Conservation (phyloP, 2,329 filamentous ascomycete species). For the Botrytis deweyae region DNA sequence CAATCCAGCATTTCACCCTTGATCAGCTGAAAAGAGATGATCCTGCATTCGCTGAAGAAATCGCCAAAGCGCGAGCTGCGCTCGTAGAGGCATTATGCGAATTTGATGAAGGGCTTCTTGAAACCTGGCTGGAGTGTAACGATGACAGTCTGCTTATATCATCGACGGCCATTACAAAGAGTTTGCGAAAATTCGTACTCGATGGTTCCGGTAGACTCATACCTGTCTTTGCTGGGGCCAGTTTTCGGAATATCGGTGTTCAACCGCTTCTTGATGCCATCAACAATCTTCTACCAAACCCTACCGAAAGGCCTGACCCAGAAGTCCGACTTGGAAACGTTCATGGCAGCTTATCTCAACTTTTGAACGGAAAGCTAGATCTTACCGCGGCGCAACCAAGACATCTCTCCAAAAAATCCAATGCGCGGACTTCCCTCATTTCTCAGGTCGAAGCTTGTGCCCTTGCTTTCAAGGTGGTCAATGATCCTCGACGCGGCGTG, state of each 20-base stretch:
- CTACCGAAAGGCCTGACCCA: slow-evolving; percentile 74
- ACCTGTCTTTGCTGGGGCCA: slow-evolving; percentile 87
- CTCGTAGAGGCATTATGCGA: slow-evolving; percentile 85
- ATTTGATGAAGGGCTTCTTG: slow-evolving; percentile 82
- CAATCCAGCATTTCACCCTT: slow-evolving; percentile 55
- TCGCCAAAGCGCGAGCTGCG: slow-evolving; percentile 71
- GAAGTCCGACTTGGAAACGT: slow-evolving; percentile 67
- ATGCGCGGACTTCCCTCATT: slow-evolving; percentile 44
- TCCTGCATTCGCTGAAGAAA: slow-evolving; percentile 57
- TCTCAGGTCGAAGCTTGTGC: slow-evolving; percentile 62
- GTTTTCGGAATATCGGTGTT: slow-evolving; percentile 90
- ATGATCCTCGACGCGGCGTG: slow-evolving; percentile 80
- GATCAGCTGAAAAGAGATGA: slow-evolving; percentile 53
- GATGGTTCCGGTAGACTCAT: slow-evolving; percentile 70
- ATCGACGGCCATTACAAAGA: slow-evolving; percentile 64
- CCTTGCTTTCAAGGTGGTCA: slow-evolving; percentile 88
- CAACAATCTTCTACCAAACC: slow-evolving; percentile 81
- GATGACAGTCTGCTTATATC: slow-evolving; percentile 70
- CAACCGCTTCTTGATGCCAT: slow-evolving; percentile 88
- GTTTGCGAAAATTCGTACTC: slow-evolving; percentile 70
- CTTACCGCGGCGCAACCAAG: slow-evolving; percentile 40
- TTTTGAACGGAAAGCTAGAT: slow-evolving; percentile 48
- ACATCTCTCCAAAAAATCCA: slow-evolving; percentile 42
- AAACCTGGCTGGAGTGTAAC: slow-evolving; percentile 75
- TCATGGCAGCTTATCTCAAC: slow-evolving; percentile 52